phyloP scores from a whole-genome alignment of 805 yeast species.

The Cyberlindnera mrakii region DNA sequence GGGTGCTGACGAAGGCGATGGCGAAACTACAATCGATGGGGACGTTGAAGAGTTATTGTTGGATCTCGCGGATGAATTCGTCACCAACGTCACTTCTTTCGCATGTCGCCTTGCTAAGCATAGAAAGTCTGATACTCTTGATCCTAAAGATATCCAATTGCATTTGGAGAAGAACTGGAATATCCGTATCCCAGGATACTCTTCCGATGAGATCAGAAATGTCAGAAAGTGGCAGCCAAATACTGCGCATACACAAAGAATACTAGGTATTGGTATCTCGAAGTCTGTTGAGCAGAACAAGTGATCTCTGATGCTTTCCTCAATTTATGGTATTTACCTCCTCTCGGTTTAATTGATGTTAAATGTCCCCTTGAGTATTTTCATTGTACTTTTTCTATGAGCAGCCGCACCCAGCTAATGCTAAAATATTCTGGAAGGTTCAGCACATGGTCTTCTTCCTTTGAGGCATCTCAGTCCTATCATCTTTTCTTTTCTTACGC shows the following conservation, averaged over 20 bases:
- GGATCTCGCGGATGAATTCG: slow-evolving; percentile 94
- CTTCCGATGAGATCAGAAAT: slow-evolving; percentile 83
- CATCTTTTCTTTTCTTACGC: no score
- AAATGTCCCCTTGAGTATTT: slow-evolving; percentile 41
- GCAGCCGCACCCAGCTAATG: no score
- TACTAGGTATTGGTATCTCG: slow-evolving; percentile 58
- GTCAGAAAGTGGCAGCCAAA: slow-evolving; percentile 70
- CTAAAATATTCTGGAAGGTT: no score
- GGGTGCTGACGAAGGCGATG: slow-evolving; percentile 85
- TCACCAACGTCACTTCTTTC: slow-evolving; percentile 82
- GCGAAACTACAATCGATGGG: slow-evolving; percentile 86
- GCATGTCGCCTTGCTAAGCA: slow-evolving; percentile 95
- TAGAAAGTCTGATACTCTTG: slow-evolving; percentile 80
- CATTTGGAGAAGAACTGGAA: slow-evolving; percentile 94
- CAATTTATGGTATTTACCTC: slow-evolving; percentile 45
- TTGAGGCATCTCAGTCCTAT: no score
- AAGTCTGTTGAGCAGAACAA: slow-evolving; percentile 42
- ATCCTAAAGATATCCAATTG: slow-evolving; percentile 83
- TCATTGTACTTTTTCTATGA: no score
- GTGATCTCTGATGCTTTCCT: slow-evolving; percentile 4
- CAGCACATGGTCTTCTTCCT: no score
- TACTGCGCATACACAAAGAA: slow-evolving; percentile 54
- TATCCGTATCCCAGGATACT: slow-evolving; percentile 87
- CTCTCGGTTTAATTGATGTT: slow-evolving; percentile 52
- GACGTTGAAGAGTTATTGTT: slow-evolving; percentile 88